Evolutionary conservation across 331 rosid genomes (phyloP), one percentile per base, ranked within the genome.

Genomic region (Phaseolus coccineus): DNA sequence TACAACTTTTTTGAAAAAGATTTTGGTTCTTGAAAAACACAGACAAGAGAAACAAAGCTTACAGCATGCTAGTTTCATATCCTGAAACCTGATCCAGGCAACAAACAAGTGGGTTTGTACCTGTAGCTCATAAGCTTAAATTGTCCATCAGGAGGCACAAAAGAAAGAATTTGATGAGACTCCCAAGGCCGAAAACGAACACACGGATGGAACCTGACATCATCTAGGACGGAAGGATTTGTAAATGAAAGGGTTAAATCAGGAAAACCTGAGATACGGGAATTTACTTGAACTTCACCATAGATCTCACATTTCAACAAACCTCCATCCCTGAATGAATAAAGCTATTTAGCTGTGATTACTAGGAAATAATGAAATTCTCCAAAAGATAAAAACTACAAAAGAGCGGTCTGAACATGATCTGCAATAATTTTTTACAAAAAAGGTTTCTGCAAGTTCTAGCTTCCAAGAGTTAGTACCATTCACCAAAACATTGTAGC

Each of bases 91-190:
- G 50, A 77, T 73, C 69, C 58, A 16, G 64, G 55, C 24, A 55
- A 42, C 40, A 62, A 30, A 69, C 27, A 63, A 58, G 58, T 33
- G 52, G 48, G 61, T 28, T 50, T 67, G 6, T 73, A 95, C 99
- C 99, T 95, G 89, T 93, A 95, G 81, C 90, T 88, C 98, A 93
- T 84, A 25, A 95, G 94, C 88, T 95, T 93, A 83, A 95, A 95
- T 83, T 90, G 91, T 82, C 99, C 97, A 68, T 95, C 97, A 69
- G 97, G 97, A 77, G 99, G 97, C 82, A 95, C 99, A 82, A 95
- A 95, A 2, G 99, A 95, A 77, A 95, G 89, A 88, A 89, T 78
- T 78, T 93, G 98, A 85, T 87, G 82, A 68, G 94, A 87, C 55
- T 95, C 97, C 97, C 99, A 93, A 30, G 97, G 96, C 67, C 93